Evolutionary conservation across 768 basidiomycete genomes (phyloP).

Genomic region (Macrocybe gigantea): DNA sequence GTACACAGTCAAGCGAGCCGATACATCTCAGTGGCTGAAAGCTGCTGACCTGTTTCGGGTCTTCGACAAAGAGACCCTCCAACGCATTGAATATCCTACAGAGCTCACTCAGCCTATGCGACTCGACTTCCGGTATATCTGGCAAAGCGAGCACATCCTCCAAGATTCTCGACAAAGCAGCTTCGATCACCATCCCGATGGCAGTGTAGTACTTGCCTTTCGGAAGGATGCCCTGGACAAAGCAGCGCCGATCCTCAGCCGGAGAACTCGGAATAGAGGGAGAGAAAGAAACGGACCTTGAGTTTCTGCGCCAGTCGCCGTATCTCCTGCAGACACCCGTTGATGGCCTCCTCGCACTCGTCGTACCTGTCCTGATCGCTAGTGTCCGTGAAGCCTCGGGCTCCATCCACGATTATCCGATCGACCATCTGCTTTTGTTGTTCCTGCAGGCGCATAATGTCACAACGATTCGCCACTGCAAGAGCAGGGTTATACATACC

Average conservation of each 20-base stretch:
- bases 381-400: constrained; percentile 64
- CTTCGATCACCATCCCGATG: constrained; percentile 66
- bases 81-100: constrained; percentile 73
- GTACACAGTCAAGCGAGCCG: background rate
- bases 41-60: constrained; percentile 46
- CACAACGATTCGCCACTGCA: background rate
- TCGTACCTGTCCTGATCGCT: constrained; percentile 71
- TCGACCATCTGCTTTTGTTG: constrained; percentile 39
- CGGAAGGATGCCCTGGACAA: constrained; percentile 54
- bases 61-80: constrained; percentile 75
- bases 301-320: constrained; percentile 57
- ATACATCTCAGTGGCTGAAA: background rate
- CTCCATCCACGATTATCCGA: constrained; percentile 41
- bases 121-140: constrained; percentile 88
- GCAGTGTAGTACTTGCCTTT: constrained; percentile 68
- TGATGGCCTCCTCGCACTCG: constrained; percentile 67
- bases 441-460: constrained; percentile 29
- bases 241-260: background rate
- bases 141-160: constrained; percentile 67
- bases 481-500: constrained; percentile 32
- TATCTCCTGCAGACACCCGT: constrained; percentile 55
- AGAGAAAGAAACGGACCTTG: constrained; percentile 48
- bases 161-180: constrained; percentile 60
- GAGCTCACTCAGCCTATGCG: constrained; percentile 75
- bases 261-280: background rate